Evolutionary conservation across 2,329 filamentous ascomycete species (phyloP), one percentile per base, ranked within the genome.

Genomic region (Claviceps spartinae): DNA sequence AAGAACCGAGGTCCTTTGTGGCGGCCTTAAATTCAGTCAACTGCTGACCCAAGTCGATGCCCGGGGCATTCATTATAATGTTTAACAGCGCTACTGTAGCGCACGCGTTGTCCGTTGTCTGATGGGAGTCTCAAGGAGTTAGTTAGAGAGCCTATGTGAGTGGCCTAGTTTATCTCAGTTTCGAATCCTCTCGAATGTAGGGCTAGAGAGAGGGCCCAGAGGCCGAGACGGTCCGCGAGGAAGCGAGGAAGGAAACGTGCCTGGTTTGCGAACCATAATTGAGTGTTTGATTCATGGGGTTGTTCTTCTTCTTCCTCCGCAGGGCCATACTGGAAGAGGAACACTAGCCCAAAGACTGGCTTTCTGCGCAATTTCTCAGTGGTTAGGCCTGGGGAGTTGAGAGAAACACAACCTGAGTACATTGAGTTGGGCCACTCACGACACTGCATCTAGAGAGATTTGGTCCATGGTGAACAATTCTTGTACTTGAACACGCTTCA

Each of bases 211-310:
- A 46, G 13, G 26, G 24, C 7, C 14, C 13, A 34, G 13, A 46
- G 14, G n/a, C 18, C 3, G 30, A 36, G 20, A 45, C 14, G 20
- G 41, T 30, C 44, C 20, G 9, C 26, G 5, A n/a, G 2, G 30
- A 14, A 34, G 9, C 26, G 5, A n/a, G 2, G 30, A 11, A 24
- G 46, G 41, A 36, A 38, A 30, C 69, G 20, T 63, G 87, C 85
- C 70, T 95, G 91, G 61, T 96, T 96, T 30, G 90, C 89, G 65
- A 96, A 97, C 91, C 93, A 98, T 18, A 97, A 71, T 3, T 51
- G 48, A n/a, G 50, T 55, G 2, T 56, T 51, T 3, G 79, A 70
- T 45, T 69, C 72, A 55, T 77, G 72, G 52, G 74, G 61, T 71
- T 78, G 61, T 70, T 78, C 58, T 65, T 80, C 74, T n/a, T 76